phyloP scores from a whole-genome alignment of 164 flowering plant genomes.

The Nelumbo lutea region DNA sequence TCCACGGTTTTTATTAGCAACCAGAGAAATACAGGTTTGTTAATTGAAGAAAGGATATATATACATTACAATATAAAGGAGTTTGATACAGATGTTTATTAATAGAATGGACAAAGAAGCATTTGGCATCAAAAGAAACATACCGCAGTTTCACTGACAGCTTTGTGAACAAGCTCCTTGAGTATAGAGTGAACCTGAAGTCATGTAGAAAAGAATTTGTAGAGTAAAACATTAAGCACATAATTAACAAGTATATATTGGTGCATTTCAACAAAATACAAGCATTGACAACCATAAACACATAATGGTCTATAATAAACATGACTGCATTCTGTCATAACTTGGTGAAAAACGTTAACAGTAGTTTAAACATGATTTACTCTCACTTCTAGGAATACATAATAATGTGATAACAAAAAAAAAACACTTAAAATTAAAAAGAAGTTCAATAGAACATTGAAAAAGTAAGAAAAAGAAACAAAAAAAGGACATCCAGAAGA shows the following conservation, averaged over 20 bases:
- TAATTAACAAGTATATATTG: not conserved
- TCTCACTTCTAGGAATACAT: no score
- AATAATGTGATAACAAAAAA: not conserved
- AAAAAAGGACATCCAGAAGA: not conserved
- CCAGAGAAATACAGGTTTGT: no score
- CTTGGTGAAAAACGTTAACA: no score
- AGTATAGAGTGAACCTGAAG: slow-evolving; percentile 67
- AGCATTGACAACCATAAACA: not conserved
- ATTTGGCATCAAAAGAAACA: slow-evolving; percentile 14
- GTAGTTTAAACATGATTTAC: no score
- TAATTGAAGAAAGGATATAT: not conserved
- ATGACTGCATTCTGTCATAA: not conserved
- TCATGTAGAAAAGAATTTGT: slow-evolving; percentile 1
- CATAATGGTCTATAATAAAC: not conserved
- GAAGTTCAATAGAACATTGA: not conserved
- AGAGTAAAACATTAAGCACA: not conserved
- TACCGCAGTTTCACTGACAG: slow-evolving; percentile 65
- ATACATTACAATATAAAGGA: no score
- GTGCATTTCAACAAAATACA: not conserved
- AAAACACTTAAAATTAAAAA: not conserved
- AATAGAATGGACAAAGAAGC: not conserved
- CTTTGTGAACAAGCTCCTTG: slow-evolving; percentile 80
- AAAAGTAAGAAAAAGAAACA: not conserved
- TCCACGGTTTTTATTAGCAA: no score
- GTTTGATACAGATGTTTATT: no score